These are phyloP conservation scores for Kodamaea restingae DNA, from an alignment of 805 yeast genomes.

Conservation along the genomic window DNA sequence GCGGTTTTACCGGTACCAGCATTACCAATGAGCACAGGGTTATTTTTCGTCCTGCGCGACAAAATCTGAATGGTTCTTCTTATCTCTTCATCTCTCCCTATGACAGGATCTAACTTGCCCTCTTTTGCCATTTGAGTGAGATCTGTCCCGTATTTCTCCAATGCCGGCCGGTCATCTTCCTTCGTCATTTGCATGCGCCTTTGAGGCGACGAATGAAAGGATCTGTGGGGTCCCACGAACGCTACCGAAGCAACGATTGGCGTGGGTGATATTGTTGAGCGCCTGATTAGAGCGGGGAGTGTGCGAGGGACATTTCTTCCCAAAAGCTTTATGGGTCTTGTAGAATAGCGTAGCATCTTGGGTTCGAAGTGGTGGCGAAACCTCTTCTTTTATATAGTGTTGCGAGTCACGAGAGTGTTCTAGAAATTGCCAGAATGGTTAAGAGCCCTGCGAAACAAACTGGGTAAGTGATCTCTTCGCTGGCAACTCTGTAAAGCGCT, in stretches of 20 bases:
- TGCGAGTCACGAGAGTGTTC: not conserved
- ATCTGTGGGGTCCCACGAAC: no score
- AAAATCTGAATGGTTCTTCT: conserved; percentile 88
- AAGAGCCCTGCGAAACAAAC: not conserved
- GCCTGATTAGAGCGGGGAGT: not conserved
- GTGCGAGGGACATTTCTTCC: not conserved
- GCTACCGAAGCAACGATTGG: not conserved
- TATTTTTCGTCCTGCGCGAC: conserved; percentile 89
- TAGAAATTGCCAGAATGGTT: conserved; percentile 1
- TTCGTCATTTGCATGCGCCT: conserved; percentile 35
- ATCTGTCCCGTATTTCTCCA: conserved; percentile 82
- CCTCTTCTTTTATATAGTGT: not conserved
- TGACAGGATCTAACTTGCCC: conserved; percentile 93
- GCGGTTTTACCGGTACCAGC: conserved; percentile 99
- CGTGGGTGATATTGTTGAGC: not conserved
- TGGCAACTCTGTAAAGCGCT: no score
- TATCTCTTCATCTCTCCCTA: conserved; percentile 95
- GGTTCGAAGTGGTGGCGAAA: not conserved
- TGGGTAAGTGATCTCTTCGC: no score
- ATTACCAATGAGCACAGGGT: conserved; percentile 90
- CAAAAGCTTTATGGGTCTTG: not conserved
- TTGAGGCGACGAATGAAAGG: conserved; percentile 20
- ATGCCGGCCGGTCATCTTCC: conserved; percentile 60
- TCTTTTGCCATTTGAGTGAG: conserved; percentile 81
- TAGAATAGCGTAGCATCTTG: conserved; percentile 1